Percentiles rank a stretch among this genome's conserved stretches.
Evolutionary conservation across 352 stramenopile species (phyloP).

Genomic region (Paralagenidium karlingii): DNA sequence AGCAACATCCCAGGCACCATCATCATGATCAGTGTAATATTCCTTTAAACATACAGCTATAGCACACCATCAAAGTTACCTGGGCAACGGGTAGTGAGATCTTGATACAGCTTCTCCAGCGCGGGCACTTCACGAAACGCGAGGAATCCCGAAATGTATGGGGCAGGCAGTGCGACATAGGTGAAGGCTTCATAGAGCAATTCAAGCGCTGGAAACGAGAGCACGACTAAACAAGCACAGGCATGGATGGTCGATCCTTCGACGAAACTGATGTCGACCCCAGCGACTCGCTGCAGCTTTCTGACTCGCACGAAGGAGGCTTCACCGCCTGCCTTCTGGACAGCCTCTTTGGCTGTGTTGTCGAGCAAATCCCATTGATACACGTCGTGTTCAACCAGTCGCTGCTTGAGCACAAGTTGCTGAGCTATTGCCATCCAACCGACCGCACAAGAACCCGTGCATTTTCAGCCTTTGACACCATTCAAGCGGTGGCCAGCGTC

Average conservation of each 20-base stretch:
- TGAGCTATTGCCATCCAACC: too few species aligned
- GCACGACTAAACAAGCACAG: constrained; percentile 70
- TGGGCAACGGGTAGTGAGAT: constrained; percentile 34
- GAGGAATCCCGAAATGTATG: constrained; percentile 73
- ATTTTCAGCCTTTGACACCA: too few species aligned
- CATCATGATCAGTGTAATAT: not conserved
- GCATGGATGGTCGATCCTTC: constrained; percentile 69
- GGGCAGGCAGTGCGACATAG: constrained; percentile 68
- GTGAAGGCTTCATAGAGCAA: constrained; percentile 73
- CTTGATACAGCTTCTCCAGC: constrained; percentile 51
- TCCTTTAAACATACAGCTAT: not conserved
- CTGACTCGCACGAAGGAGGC: too few species aligned
- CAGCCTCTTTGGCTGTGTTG: not conserved
- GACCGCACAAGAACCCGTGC: too few species aligned
- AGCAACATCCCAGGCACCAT: too few species aligned
- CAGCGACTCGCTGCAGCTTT: constrained; percentile 35
- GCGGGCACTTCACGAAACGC: constrained; percentile 69
- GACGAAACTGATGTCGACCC: constrained; percentile 78
- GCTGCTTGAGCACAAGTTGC: constrained; percentile 44
- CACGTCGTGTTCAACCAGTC: constrained; percentile 24
- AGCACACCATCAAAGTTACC: constrained; percentile 10
- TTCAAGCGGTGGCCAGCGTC: too few species aligned
- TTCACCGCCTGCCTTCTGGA: not conserved
- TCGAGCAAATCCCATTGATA: constrained; percentile 22
- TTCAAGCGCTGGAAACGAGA: constrained; percentile 41